phyloP scores from a whole-genome alignment of 257 asterid genomes.

The Cruciata laevipes region DNA sequence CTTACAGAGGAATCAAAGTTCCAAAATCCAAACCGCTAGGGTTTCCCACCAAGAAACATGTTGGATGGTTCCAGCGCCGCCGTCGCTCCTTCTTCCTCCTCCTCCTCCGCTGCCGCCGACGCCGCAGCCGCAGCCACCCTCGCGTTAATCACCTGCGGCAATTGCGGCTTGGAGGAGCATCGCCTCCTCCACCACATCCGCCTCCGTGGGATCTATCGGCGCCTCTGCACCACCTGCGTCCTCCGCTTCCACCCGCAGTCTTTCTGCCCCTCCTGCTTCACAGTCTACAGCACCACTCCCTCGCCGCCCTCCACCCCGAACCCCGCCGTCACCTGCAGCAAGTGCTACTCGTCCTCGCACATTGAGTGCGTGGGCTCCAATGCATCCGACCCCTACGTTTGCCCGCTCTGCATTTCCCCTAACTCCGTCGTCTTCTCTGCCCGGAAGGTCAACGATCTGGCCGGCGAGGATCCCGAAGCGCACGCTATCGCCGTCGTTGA shows the following conservation, averaged over 20 bases:
- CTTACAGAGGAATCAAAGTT: not conserved
- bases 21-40: not conserved
- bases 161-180: conserved; percentile 60
- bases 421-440: conserved; percentile 33
- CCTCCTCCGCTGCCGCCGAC: conserved; percentile 19
- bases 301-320: conserved; percentile 37
- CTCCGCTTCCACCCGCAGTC: conserved; percentile 72
- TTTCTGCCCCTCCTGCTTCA: conserved; percentile 82
- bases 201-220: conserved; percentile 58
- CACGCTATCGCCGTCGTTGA: conserved; percentile 8
- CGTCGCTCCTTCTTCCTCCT: not conserved
- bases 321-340: conserved; percentile 46
- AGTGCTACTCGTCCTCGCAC: conserved; percentile 69
- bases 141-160: conserved; percentile 36
- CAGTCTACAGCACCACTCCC: conserved; percentile 33
- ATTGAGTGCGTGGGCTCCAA: conserved; percentile 43
- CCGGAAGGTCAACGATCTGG: conserved; percentile 27
- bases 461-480: not conserved
- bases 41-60: conserved; percentile 8
- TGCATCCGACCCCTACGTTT: conserved; percentile 46
- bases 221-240: conserved; percentile 84
- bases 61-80: conserved; percentile 23
- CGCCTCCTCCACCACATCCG: conserved; percentile 67
- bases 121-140: conserved; percentile 18
- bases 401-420: conserved; percentile 64